phyloP scores from a whole-genome alignment of 225 moss, liverwort and hornwort species.

The Bryoerythrophyllum caledonicum region DNA sequence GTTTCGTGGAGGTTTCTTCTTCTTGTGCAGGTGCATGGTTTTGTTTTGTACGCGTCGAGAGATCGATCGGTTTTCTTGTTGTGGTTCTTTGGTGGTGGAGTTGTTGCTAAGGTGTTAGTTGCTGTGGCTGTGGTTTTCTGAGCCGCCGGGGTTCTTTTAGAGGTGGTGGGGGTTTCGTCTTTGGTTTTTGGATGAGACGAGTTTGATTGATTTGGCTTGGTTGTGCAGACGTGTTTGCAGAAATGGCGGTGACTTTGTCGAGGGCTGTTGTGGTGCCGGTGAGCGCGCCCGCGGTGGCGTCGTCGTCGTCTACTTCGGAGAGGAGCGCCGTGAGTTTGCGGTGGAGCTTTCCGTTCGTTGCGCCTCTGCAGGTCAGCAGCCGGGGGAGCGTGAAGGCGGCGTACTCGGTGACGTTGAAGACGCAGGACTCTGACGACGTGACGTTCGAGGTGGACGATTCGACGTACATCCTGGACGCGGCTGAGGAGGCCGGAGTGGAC shows the following conservation, averaged over 20 bases:
- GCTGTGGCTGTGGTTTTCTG: background rate
- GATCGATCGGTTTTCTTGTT: background rate
- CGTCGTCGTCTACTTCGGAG: slow-evolving; percentile 9
- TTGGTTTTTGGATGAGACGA: background rate
- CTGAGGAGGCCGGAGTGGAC: slow-evolving; percentile 53
- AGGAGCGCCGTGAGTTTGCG: slow-evolving; percentile 35
- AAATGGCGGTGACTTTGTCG: slow-evolving; percentile 45
- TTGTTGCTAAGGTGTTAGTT: background rate
- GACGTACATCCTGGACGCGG: slow-evolving; percentile 47
- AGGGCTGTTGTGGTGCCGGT: slow-evolving; percentile 26
- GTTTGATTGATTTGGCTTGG: background rate
- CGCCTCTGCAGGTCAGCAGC: slow-evolving; percentile 28
- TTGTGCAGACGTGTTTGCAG: background rate
- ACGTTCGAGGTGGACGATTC: slow-evolving; percentile 39
- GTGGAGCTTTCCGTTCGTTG: slow-evolving; percentile 18
- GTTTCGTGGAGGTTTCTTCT: background rate
- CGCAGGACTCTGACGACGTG: slow-evolving; percentile 24
- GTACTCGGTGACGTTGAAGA: slow-evolving; percentile 48
- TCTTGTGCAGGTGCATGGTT: too few relatives aligned
- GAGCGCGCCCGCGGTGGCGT: background rate
- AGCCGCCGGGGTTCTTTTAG: background rate
- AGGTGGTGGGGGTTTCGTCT: background rate
- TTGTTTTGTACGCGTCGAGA: too few relatives aligned
- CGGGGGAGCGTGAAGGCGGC: slow-evolving; percentile 45
- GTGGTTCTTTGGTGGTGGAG: background rate